These are phyloP conservation scores for Jatropha curcas DNA, from an alignment of 345 rosid species.

Conservation along the genomic window DNA sequence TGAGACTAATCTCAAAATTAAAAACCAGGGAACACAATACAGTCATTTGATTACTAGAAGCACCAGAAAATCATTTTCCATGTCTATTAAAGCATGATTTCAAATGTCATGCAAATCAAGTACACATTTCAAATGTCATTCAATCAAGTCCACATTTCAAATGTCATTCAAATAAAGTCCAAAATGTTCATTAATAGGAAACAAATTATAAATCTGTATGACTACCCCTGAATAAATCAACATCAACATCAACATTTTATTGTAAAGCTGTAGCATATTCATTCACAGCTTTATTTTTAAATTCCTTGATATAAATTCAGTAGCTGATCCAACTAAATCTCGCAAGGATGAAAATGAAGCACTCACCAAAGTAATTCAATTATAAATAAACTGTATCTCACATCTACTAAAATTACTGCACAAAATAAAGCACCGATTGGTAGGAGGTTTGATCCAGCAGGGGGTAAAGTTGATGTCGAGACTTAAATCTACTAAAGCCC, in stretches of 20 bases:
- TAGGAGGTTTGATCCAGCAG: background rate
- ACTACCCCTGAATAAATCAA: background rate
- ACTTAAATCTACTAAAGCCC: background rate
- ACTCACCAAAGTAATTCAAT: background rate
- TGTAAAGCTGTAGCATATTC: background rate
- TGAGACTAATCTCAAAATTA: background rate
- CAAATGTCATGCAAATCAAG: background rate
- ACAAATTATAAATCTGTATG: background rate
- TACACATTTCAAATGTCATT: background rate
- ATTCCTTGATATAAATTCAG: background rate
- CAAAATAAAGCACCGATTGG: background rate
- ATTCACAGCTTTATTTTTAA: background rate
- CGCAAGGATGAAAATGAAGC: background rate
- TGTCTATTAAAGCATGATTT: too few relatives aligned
- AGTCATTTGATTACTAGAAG: background rate
- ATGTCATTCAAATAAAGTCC: background rate
- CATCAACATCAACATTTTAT: background rate
- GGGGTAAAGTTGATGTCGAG: background rate
- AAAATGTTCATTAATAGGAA: slow-evolving; percentile 1
- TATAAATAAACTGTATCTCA: background rate
- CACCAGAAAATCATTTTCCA: background rate
- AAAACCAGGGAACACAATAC: background rate
- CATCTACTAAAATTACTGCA: background rate
- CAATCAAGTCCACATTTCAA: background rate
- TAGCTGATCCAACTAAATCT: background rate